Evolutionary conservation across 495 filamentous ascomycete species (phyloP), one percentile per base, ranked within the genome.

Genomic region (Chaetomium fimeti): DNA sequence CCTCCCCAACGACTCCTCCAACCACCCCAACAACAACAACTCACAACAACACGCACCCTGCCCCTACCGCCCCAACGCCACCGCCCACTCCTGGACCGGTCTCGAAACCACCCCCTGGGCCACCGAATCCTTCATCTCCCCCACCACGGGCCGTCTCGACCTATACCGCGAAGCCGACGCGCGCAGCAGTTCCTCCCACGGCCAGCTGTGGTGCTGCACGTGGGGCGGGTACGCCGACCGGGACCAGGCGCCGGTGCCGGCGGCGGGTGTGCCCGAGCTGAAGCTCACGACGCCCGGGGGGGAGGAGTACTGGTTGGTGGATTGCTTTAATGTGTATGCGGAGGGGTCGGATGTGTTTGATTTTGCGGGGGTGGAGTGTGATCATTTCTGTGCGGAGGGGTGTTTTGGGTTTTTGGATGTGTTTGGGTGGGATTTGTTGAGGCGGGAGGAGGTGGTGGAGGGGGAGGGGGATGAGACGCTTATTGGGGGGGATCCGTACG

Each of bases 1-100:
- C 2, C 40, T 0, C 13, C 40, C 40, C 9, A 18, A 18, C 13
- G 5, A 18, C 40, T 13, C 9, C 16, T 13, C 13, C 40, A 11
- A 43, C 3, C 40, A 18, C 13, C 11, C 13, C 40, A 0, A 18
- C 13, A 1, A 18, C 38, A 3, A 11, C 12, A 15, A 3, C 15
- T 32, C 18, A 28, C 25, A 20, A 5, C 1, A 58, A 22, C 28
- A 52, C n/a, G n/a, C n/a, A n/a, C n/a, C n/a, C n/a, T n/a, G 25
- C 7, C 27, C 48, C 47, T 53, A 60, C 47, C 18, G 13, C 36
- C 27, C 1, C 25, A 36, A 56, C 25, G 4, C 28, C 2, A 45
- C 56, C n/a, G 3, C 47, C 16, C 3, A 18, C 11, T 54, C 56
- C 32, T 60, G 63, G 63, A 65, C 57, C 18, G 57, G 63, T 24